Evolutionary conservation across 371 early-diverging fungal species (phyloP), one percentile per base, ranked within the genome.

Genomic region (Chytridium lagenaria): DNA sequence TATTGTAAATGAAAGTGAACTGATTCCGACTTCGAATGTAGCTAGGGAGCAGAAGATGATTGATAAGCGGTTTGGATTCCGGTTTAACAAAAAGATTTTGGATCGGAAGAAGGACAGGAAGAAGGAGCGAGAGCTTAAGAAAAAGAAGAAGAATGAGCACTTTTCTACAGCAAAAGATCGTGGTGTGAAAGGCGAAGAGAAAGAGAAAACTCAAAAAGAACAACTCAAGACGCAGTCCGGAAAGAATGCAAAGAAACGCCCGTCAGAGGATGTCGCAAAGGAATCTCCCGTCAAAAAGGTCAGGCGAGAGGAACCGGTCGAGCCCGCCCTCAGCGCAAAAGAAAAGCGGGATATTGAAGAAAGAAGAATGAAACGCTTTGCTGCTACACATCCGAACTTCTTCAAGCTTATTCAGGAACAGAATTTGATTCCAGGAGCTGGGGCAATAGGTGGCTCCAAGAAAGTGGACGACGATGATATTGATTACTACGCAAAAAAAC

Each of bases 401-500:
- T 92, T 88, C 71, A 81, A 86, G 51, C 80, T 91, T 68, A 77
- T 94, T 65, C 83, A 86, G 66, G 85, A 90, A 16, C 88, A 89
- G 31, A 87, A 90, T 30, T 77, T 92, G 26, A 77, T 90, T 0
- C 74, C 49, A 16, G 34, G 68, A 1, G 44, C 50, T 33, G 37
- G 73, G 12, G 37, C 36, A 22, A 28, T 2, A 49, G 57, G 59
- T 16, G 61, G 57, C 10, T 16, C 57, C 23, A 19, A 30, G 10
- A 55, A 55, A 26, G 67, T 71, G 19, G 85, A 85, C 67, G 95
- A 94, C 59, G 85, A 83, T 30, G 91, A 91, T 44, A 87, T 94
- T 80, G 88, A 87, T 28, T 86, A 88, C 52, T 91, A 92, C 77
- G 91, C 93, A 59, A 89, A 90, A 75, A 91, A 91, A 72, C 84